Percentiles rank a stretch among this genome's conserved stretches.
These are phyloP conservation scores for Macrophomina phaseolina DNA, from an alignment of 2,329 filamentous ascomycete genomes.

Conservation along the genomic window DNA sequence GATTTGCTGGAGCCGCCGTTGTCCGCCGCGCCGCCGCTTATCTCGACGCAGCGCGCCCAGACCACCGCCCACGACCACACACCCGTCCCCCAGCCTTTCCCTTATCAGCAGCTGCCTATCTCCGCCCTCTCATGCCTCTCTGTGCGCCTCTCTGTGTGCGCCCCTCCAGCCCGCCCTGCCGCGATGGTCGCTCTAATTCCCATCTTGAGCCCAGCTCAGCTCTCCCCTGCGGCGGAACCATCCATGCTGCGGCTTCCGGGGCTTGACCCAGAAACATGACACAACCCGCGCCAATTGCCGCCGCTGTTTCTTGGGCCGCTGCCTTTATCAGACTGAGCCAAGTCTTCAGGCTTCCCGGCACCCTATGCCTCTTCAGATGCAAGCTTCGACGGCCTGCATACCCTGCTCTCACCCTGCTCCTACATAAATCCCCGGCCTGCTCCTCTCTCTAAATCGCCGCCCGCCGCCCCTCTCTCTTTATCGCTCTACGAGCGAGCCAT, in stretches of 20 bases:
- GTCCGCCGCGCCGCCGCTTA: neutral
- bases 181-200: neutral
- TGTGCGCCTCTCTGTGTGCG: neutral
- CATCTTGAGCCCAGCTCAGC: neutral
- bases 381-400: neutral
- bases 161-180: neutral
- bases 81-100: neutral
- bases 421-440: constrained; percentile 14
- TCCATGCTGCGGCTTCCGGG: neutral
- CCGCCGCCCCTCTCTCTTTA: neutral
- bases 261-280: neutral
- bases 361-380: neutral
- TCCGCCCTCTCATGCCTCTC: neutral
- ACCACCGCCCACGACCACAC: neutral
- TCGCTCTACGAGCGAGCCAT: neutral
- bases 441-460: neutral
- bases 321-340: constrained; percentile 13
- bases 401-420: neutral
- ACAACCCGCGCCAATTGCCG: constrained; percentile 9
- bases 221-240: neutral
- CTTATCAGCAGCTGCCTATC: constrained; percentile 23
- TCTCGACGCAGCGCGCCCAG: neutral
- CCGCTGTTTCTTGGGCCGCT: neutral
- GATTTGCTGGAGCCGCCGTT: neutral
- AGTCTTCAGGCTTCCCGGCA: constrained; percentile 8